A percentile compares a stretch with the other conserved stretches of the same genome.
Evolutionary conservation across 1,284 basidiomycete species (phyloP).

Genomic region (Cryptococcus hybrid): DNA sequence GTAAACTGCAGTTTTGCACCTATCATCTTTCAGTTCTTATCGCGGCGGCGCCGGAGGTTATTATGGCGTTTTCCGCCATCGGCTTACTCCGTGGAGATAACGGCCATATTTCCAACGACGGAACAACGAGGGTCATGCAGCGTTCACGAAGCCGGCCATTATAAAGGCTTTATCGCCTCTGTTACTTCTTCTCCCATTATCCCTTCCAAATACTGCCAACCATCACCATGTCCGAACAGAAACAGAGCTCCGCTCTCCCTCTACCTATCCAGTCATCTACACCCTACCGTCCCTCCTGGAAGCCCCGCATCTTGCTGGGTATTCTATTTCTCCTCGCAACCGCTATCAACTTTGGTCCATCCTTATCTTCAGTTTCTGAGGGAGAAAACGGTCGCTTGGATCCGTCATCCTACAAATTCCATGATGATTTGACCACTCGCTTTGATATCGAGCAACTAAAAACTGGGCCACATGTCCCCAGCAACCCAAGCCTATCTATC

Average conservation of each 20-base stretch:
- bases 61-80: no score
- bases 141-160: no score
- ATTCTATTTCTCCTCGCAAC: conserved; percentile 15
- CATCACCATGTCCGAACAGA: conserved; percentile 7
- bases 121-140: no score
- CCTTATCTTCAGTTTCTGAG: neutral
- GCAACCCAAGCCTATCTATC: conserved; percentile 37
- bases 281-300: neutral
- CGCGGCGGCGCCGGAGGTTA: no score
- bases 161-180: no score
- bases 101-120: no score
- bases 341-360: conserved; percentile 3
- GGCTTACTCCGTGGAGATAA: no score
- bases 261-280: conserved; percentile 1
- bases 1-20: no score
- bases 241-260: neutral
- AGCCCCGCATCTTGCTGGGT: conserved; percentile 11
- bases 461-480: conserved; percentile 29
- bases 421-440: neutral
- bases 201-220: no score
- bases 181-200: no score
- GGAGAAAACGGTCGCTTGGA: no score
- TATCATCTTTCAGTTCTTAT: no score
- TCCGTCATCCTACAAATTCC: neutral
- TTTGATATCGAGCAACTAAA: conserved; percentile 8